These are phyloP conservation scores for Lepidium campestre DNA, from an alignment of 441 rosid species.

Conservation along the genomic window DNA sequence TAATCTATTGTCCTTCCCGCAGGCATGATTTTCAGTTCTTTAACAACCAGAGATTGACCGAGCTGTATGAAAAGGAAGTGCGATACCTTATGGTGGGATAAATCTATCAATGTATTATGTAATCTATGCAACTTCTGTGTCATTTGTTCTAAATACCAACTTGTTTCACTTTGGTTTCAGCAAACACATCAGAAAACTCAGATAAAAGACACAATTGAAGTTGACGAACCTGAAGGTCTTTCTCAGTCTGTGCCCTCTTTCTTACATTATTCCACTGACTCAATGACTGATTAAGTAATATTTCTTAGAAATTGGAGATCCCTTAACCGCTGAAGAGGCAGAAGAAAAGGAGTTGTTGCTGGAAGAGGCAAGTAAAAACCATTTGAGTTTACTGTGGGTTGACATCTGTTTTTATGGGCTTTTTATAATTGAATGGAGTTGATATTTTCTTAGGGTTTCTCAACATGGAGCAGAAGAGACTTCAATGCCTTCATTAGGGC, in stretches of 20 bases:
- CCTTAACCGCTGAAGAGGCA: constrained; percentile 86
- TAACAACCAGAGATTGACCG: constrained; percentile 89
- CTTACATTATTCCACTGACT: neutral
- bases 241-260: neutral
- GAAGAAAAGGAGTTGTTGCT: constrained; percentile 83
- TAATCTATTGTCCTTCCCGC: constrained; percentile 24
- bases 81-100: constrained; percentile 67
- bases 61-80: constrained; percentile 96
- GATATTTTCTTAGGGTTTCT: constrained; percentile 61
- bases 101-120: neutral
- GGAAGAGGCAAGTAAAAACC: constrained; percentile 59
- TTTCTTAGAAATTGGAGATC: constrained; percentile 70
- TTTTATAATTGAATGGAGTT: neutral
- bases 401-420: constrained; percentile 1
- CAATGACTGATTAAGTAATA: constrained; percentile 21
- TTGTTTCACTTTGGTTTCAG: constrained; percentile 33
- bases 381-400: constrained; percentile 4
- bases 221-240: constrained; percentile 85
- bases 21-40: constrained; percentile 99
- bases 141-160: neutral
- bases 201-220: constrained; percentile 76
- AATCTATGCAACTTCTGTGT: neutral
- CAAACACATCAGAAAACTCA: constrained; percentile 92
- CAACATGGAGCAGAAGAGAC: constrained; percentile 96
- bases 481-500: constrained; percentile 88